Evolutionary conservation across 2,329 filamentous ascomycete species (phyloP).

Genomic region (Kalmusia sp.): DNA sequence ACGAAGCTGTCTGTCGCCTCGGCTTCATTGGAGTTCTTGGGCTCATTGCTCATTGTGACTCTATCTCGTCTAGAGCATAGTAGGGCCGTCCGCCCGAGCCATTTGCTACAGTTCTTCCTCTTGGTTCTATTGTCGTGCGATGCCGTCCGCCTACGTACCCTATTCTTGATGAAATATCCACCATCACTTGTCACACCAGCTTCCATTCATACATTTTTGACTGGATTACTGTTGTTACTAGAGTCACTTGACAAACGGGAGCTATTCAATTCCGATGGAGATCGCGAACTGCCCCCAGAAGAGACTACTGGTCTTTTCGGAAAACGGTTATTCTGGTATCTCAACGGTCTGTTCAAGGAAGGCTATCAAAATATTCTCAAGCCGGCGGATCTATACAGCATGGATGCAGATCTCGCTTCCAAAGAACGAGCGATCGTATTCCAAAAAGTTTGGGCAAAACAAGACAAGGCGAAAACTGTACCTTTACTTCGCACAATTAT

Average conservation of each 20-base stretch:
- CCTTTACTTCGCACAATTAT: constrained; percentile 22
- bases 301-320: constrained; percentile 46
- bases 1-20: constrained; percentile 28
- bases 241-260: constrained; percentile 35
- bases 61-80: constrained; percentile 35
- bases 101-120: constrained; percentile 37
- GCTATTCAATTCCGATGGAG: constrained; percentile 24
- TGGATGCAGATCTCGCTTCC: constrained; percentile 33
- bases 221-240: constrained; percentile 28
- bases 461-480: constrained; percentile 11
- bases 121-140: constrained; percentile 33
- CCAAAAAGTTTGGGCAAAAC: constrained; percentile 20
- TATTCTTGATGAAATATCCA: constrained; percentile 29
- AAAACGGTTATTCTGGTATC: constrained; percentile 45
- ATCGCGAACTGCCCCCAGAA: constrained; percentile 38
- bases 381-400: constrained; percentile 28
- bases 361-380: constrained; percentile 32
- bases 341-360: constrained; percentile 43
- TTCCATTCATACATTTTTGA: constrained; percentile 27
- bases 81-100: constrained; percentile 31
- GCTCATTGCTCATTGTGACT: constrained; percentile 23
- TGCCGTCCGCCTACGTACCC: constrained; percentile 31
- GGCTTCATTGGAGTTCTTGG: constrained; percentile 27
- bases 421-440: constrained; percentile 22
- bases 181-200: constrained; percentile 18